These are phyloP conservation scores for Podaxis rugospora DNA, from an alignment of 768 basidiomycete species.

Conservation along the genomic window DNA sequence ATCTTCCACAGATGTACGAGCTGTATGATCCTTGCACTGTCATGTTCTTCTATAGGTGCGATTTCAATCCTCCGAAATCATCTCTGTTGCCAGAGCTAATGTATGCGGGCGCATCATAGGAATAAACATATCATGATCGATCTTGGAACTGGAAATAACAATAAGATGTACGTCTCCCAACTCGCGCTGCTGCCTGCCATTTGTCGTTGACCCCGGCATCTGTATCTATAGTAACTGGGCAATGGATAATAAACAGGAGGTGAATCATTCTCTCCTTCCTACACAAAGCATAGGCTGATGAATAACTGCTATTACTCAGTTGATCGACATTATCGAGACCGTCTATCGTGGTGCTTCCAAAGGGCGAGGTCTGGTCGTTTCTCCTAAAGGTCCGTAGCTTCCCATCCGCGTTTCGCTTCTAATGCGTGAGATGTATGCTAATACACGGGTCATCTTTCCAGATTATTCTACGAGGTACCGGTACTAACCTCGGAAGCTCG, in stretches of 20 bases:
- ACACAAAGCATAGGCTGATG: not conserved
- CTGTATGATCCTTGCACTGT: conserved; percentile 96
- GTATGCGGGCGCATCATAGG: conserved; percentile 31
- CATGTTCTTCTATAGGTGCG: conserved; percentile 97
- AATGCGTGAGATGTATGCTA: not conserved
- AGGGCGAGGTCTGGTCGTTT: conserved; percentile 95
- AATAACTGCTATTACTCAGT: conserved; percentile 34
- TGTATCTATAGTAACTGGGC: conserved; percentile 81
- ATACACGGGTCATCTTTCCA: conserved; percentile 9
- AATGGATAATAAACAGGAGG: conserved; percentile 98
- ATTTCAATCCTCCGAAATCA: not conserved
- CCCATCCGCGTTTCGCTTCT: not conserved
- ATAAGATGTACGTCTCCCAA: conserved; percentile 78
- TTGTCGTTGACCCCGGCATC: conserved; percentile 9
- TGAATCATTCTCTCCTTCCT: conserved; percentile 26
- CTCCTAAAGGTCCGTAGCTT: conserved; percentile 73
- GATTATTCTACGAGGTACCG: conserved; percentile 44
- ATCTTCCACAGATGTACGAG: conserved; percentile 85
- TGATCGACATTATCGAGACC: conserved; percentile 97
- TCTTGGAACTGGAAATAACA: conserved; percentile 98
- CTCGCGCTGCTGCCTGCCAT: not conserved
- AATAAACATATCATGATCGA: conserved; percentile 99
- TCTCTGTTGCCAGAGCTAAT: conserved; percentile 9
- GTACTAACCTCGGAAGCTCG: conserved; percentile 21
- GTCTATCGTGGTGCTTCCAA: conserved; percentile 98